A percentile compares a stretch with the other conserved stretches of the same genome.
Evolutionary conservation across 2,329 filamentous ascomycete species (phyloP).

Genomic region (Colletotrichum sidae): DNA sequence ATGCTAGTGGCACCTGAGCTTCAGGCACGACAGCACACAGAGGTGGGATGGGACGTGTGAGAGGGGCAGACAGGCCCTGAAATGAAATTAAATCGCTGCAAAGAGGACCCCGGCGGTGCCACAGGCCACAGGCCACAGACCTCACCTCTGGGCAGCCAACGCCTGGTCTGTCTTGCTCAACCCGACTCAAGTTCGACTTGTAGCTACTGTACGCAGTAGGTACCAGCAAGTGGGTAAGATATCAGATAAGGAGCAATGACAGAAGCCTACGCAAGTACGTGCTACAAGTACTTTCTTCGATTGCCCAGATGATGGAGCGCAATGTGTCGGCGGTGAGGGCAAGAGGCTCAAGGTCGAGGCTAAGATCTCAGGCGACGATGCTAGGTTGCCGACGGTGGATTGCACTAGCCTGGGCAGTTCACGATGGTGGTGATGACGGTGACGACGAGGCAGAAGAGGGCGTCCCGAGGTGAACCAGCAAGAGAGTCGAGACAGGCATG

Average conservation of each 20-base stretch:
- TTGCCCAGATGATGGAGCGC: slow-evolving; percentile 15
- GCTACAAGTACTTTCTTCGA: too few relatives aligned
- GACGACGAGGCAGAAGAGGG: background rate
- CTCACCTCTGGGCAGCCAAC: background rate
- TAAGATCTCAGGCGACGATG: slow-evolving; percentile 30
- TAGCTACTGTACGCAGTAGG: too few relatives aligned
- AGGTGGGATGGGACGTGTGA: slow-evolving; percentile 16
- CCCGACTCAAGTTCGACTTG: background rate
- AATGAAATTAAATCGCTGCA: slow-evolving; percentile 36
- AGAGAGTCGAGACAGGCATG: slow-evolving; percentile 1
- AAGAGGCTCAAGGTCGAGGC: slow-evolving; percentile 7
- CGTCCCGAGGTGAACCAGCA: slow-evolving; percentile 1
- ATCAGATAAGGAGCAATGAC: background rate
- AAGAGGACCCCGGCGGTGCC: slow-evolving; percentile 33
- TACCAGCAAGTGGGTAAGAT: too few relatives aligned
- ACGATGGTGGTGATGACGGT: slow-evolving; percentile 8
- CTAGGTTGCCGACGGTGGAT: slow-evolving; percentile 15
- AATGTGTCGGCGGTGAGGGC: slow-evolving; percentile 14
- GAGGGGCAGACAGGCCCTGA: slow-evolving; percentile 36
- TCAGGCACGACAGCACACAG: slow-evolving; percentile 18
- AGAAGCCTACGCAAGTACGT: background rate
- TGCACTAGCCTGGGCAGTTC: slow-evolving; percentile 15
- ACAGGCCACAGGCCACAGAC: slow-evolving; percentile 9
- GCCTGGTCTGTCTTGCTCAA: too few relatives aligned
- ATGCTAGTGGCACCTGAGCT: slow-evolving; percentile 32